These are phyloP conservation scores for Plenodomus lindquistii DNA, from an alignment of 2,329 filamentous ascomycete genomes.

Conservation along the genomic window DNA sequence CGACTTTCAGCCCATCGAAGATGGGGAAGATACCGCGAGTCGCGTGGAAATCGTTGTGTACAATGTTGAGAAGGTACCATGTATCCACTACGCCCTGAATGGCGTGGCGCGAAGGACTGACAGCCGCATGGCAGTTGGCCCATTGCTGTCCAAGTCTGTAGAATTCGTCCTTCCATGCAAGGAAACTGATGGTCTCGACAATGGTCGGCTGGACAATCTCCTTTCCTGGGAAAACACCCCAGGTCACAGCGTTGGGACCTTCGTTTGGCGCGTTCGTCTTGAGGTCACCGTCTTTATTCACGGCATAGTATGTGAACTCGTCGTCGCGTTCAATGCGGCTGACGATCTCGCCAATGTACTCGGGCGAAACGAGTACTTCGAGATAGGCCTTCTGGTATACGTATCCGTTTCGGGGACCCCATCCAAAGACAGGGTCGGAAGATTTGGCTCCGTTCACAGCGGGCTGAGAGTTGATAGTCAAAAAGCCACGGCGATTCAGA, in stretches of 20 bases:
- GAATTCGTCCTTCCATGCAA: constrained; percentile 98
- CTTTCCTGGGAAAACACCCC: constrained; percentile 98
- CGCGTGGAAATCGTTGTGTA: constrained; percentile 97
- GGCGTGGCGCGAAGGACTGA: constrained; percentile 75
- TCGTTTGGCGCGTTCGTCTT: constrained; percentile 83
- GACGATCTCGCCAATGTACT: constrained; percentile 76
- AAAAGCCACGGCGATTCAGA: constrained; percentile 81
- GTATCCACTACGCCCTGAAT: constrained; percentile 83
- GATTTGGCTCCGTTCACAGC: constrained; percentile 91
- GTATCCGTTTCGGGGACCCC: constrained; percentile 93
- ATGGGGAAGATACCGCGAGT: constrained; percentile 80
- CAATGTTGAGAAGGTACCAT: constrained; percentile 96
- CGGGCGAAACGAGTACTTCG: constrained; percentile 83
- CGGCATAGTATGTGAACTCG: constrained; percentile 91
- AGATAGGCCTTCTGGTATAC: constrained; percentile 99
- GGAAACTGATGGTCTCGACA: constrained; percentile 94
- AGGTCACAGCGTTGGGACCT: constrained; percentile 96
- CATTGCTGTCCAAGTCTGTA: constrained; percentile 91
- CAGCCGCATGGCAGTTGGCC: constrained; percentile 84
- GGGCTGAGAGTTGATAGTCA: constrained; percentile 98
- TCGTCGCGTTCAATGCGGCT: constrained; percentile 75
- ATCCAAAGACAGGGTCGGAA: constrained; percentile 82
- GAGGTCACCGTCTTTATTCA: constrained; percentile 80
- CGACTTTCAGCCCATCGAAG: constrained; percentile 76
- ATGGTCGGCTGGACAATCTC: constrained; percentile 99